A percentile compares a stretch with the other conserved stretches of the same genome.
phyloP scores from a whole-genome alignment of 2,329 filamentous ascomycete genomes.

The Clarireedia monteithiana region DNA sequence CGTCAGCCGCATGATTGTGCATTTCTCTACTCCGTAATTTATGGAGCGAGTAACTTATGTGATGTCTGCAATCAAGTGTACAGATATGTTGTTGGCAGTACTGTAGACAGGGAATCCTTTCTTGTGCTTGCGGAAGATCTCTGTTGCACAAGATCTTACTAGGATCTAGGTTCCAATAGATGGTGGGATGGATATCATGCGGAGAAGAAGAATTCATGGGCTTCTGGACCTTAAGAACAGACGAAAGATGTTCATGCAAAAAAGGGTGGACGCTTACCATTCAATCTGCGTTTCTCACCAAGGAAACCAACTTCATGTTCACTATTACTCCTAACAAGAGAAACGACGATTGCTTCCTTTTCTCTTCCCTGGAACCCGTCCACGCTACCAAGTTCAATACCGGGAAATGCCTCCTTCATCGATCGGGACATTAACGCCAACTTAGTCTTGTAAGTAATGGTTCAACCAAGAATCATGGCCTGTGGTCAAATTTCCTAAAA shows the following conservation, averaged over 20 bases:
- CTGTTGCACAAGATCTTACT: neutral
- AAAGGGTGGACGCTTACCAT: slow-evolving; percentile 55
- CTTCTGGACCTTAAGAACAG: neutral
- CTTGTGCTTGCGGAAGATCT: neutral
- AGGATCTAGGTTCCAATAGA: neutral
- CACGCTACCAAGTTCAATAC: slow-evolving; percentile 89
- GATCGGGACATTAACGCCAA: slow-evolving; percentile 67
- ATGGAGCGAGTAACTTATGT: neutral
- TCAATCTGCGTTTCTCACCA: slow-evolving; percentile 82
- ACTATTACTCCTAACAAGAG: slow-evolving; percentile 84
- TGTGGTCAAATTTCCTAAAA: neutral
- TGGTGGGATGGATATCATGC: neutral
- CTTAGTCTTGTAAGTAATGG: slow-evolving; percentile 33
- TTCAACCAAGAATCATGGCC: neutral
- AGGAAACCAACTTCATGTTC: slow-evolving; percentile 88
- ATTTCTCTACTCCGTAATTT: slow-evolving; percentile 8
- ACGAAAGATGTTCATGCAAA: neutral
- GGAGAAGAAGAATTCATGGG: neutral
- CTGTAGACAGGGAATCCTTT: neutral
- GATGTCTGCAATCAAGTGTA: neutral
- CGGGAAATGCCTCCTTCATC: slow-evolving; percentile 73
- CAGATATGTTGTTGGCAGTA: neutral
- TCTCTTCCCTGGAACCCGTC: slow-evolving; percentile 97
- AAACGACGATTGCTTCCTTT: slow-evolving; percentile 91
- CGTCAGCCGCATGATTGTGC: slow-evolving; percentile 12